Percentiles rank a stretch among this genome's conserved stretches.
These are phyloP conservation scores for Apiospora aurea DNA, from an alignment of 2,329 filamentous ascomycete genomes.

Conservation along the genomic window DNA sequence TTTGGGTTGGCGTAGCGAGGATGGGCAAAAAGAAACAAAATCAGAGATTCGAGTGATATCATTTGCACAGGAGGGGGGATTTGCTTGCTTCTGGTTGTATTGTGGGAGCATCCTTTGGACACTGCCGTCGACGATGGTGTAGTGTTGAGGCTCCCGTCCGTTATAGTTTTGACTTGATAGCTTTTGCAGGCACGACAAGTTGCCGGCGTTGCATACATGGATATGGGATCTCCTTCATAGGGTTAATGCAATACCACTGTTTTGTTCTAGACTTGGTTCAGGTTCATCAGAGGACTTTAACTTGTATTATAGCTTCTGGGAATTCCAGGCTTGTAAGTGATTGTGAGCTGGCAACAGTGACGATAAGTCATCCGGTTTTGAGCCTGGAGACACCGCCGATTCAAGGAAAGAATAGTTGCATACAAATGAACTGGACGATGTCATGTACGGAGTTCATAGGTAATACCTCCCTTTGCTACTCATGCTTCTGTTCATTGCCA, in stretches of 20 bases:
- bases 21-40: slow-evolving; percentile 18
- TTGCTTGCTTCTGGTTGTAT: background rate
- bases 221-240: background rate
- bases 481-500: too few relatives aligned
- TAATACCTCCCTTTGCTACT: too few relatives aligned
- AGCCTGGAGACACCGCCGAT: too few relatives aligned
- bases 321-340: background rate
- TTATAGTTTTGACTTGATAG: slow-evolving; percentile 10
- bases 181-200: background rate
- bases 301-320: background rate
- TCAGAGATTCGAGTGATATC: slow-evolving; percentile 14
- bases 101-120: background rate
- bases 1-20: slow-evolving; percentile 15
- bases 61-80: background rate
- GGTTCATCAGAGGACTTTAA: background rate
- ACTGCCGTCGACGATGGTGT: background rate
- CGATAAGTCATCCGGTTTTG: too few relatives aligned
- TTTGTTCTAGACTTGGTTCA: background rate
- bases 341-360: too few relatives aligned
- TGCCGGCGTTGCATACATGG: slow-evolving; percentile 7
- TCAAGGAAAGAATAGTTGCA: too few relatives aligned
- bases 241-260: slow-evolving; percentile 14
- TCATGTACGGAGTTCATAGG: background rate
- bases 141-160: background rate
- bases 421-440: too few relatives aligned